A percentile compares a stretch with the other conserved stretches of the same genome.
Evolutionary conservation across 371 early-diverging fungal genomes (phyloP).

Genomic region (Rhizopus microsporus): DNA sequence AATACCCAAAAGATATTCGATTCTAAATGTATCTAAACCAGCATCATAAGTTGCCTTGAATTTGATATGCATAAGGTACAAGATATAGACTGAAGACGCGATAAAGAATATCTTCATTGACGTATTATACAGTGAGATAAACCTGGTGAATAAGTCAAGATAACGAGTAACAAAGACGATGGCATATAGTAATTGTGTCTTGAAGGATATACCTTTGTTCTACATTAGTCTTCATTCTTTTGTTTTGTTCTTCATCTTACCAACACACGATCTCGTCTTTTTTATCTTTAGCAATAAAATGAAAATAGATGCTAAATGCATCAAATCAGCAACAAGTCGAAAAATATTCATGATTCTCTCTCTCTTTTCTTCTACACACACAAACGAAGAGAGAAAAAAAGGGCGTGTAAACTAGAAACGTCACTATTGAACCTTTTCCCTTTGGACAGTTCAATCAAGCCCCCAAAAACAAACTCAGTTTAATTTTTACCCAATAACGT

Average conservation of each 20-base stretch:
- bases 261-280: conserved; percentile 85
- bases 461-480: too few species aligned
- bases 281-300: conserved; percentile 89
- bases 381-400: too few species aligned
- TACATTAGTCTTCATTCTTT: too few species aligned
- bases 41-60: conserved; percentile 94
- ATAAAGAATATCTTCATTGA: conserved; percentile 97
- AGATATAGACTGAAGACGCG: conserved; percentile 77
- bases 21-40: conserved; percentile 87
- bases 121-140: conserved; percentile 88
- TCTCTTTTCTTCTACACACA: too few species aligned
- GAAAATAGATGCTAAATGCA: conserved; percentile 92
- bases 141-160: conserved; percentile 84
- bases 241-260: conserved; percentile 41
- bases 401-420: too few species aligned
- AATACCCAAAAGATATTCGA: conserved; percentile 83
- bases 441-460: too few species aligned
- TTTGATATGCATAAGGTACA: conserved; percentile 87
- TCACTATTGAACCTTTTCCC: too few species aligned
- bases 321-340: conserved; percentile 89
- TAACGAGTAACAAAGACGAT: conserved; percentile 95
- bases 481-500: too few species aligned
- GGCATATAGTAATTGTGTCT: conserved; percentile 93
- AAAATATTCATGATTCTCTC: conserved; percentile 79
- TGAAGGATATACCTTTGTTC: conserved; percentile 90